Evolutionary conservation across 2,329 filamentous ascomycete species (phyloP), one percentile per base, ranked within the genome.

Genomic region (Ophiostoma pallidulum): DNA sequence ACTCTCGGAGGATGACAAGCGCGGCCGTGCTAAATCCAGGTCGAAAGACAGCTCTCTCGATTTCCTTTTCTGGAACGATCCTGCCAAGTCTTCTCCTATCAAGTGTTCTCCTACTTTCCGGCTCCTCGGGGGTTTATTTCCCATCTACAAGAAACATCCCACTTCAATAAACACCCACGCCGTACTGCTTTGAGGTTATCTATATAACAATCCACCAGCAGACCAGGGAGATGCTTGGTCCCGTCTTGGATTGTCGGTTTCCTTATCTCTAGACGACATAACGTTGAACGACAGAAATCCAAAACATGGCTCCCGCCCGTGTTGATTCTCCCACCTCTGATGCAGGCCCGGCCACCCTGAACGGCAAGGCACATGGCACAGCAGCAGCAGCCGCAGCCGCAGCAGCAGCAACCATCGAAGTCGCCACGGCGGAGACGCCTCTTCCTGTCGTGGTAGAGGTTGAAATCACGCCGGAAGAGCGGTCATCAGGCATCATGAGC

Each of bases 391-490:
- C 24, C 13, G 24, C 16, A 14, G 39, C 7, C n/a, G 24, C 16
- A 9, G 26, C 26, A 9, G 39, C 8, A 22, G 18, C 41, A 26
- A 12, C 29, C 13, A n/a, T 19, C 12, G 24, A 9, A 19, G 16
- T 12, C 4, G 35, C 10, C 37, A 39, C 26, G 24, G 18, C 14
- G 38, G 16, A 16, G 38, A 24, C 3, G 24, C 38, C 38, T 2
- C 22, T 24, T 12, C 41, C 48, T 2, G 13, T 6, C 2, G 45
- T 42, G 4, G 19, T 32, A 1, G 28, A 48, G 4, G 49, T 51
- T 2, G 35, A 5, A 2, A 51, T 51, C 37, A 45, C 49, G 5
- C 3, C 41, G 12, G 45, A 44, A 6, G 50, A 49, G 22, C 26
- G 19, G 2, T 33, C 38, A 0, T 44, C 50, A 8, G n/a, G 50